A percentile compares a stretch with the other conserved stretches of the same genome.
Evolutionary conservation across 2,329 filamentous ascomycete species (phyloP).

Genomic region (Onygenales sp.): DNA sequence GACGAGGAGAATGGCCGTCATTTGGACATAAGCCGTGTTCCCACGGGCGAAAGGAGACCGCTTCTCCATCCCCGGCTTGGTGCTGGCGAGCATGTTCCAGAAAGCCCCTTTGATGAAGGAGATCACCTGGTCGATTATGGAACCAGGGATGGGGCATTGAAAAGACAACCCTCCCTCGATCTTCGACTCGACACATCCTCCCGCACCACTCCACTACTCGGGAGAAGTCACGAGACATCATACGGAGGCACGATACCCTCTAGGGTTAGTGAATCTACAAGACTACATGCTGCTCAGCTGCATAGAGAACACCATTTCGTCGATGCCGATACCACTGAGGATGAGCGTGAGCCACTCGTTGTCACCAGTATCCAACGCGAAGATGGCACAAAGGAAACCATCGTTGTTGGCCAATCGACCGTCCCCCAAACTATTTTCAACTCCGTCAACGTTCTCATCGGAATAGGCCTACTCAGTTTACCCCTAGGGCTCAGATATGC

Average conservation of each 20-base stretch:
- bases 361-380: constrained; percentile 79
- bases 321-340: constrained; percentile 40
- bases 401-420: constrained; percentile 88
- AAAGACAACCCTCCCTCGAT: constrained; percentile 17
- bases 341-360: constrained; percentile 64
- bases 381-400: constrained; percentile 72
- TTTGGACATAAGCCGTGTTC: background rate
- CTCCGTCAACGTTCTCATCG: constrained; percentile 86
- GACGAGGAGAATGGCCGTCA: constrained; percentile 40
- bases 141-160: constrained; percentile 13
- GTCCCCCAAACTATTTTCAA: constrained; percentile 94
- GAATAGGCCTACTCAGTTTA: constrained; percentile 78
- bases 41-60: constrained; percentile 10
- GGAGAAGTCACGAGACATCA: constrained; percentile 60
- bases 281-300: constrained; percentile 45
- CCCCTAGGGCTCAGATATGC: constrained; percentile 80
- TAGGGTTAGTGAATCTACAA: constrained; percentile 46
- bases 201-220: constrained; percentile 3
- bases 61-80: constrained; percentile 5
- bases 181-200: constrained; percentile 21
- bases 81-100: background rate
- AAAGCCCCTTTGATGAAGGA: background rate
- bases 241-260: constrained; percentile 49
- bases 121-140: background rate
- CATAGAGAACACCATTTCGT: constrained; percentile 42